Percentiles rank a stretch among this genome's conserved stretches.
phyloP scores from a whole-genome alignment of 371 early-diverging fungal species.

The Circinella umbellata region DNA sequence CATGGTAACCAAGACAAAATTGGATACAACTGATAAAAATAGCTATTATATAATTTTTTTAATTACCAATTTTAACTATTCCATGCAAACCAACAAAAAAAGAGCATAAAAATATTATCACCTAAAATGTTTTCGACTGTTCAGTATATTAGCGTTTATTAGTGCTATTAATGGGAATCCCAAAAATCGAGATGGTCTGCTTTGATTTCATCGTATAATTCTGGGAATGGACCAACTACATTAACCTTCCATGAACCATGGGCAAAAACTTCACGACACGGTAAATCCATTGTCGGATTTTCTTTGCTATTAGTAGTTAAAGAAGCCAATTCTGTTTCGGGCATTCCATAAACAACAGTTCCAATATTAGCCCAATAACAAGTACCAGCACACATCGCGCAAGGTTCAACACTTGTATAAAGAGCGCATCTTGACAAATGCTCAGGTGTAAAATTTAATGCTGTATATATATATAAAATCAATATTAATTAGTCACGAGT shows the following conservation, averaged over 20 bases:
- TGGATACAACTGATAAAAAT: too few relatives aligned
- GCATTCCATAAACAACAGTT: conserved; percentile 28
- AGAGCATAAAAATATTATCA: too few relatives aligned
- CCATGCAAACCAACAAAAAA: too few relatives aligned
- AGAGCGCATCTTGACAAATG: conserved; percentile 27
- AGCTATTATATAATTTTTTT: too few relatives aligned
- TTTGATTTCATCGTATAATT: conserved; percentile 32
- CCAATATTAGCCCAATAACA: conserved; percentile 40
- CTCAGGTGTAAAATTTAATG: conserved; percentile 30
- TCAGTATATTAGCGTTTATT: not conserved
- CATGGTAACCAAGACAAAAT: too few relatives aligned
- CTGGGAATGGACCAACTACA: conserved; percentile 36
- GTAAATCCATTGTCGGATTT: conserved; percentile 34
- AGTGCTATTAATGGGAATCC: conserved; percentile 14
- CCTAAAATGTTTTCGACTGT: too few relatives aligned
- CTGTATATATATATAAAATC: conserved; percentile 14
- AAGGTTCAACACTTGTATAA: conserved; percentile 42
- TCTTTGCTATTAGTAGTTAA: conserved; percentile 29
- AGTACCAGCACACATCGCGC: conserved; percentile 37
- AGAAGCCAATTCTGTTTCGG: conserved; percentile 23
- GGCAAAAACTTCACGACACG: conserved; percentile 36
- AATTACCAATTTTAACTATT: too few relatives aligned
- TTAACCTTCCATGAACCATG: conserved; percentile 30
- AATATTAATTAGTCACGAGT: not conserved
- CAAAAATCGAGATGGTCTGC: conserved; percentile 38